Percentiles rank a stretch among this genome's conserved stretches.
Conservation (phyloP, 2,329 filamentous ascomycete genomes). For the Chaetothyriales sp. region DNA sequence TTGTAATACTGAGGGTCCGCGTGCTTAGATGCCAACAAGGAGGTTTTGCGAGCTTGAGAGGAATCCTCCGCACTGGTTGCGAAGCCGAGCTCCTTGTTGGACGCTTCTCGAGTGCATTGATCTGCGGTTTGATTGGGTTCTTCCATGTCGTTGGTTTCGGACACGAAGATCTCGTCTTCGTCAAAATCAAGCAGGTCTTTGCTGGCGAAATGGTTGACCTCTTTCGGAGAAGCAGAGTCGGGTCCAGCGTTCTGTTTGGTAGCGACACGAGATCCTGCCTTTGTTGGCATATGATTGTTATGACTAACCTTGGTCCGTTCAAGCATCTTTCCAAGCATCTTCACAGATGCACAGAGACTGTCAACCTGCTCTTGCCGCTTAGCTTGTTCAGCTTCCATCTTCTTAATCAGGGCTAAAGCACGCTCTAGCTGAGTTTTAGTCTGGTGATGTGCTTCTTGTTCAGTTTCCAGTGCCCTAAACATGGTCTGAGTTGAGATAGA, state of each 20-base stretch:
- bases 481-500: conserved; percentile 6
- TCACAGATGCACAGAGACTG: conserved; percentile 9
- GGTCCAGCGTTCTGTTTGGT: not conserved
- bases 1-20: not conserved
- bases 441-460: conserved; percentile 12
- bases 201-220: conserved; percentile 1
- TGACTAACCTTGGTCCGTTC: conserved; percentile 5
- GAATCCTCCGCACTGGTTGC: not conserved
- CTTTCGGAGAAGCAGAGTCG: conserved; percentile 3
- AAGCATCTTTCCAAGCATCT: conserved; percentile 10
- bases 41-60: not conserved
- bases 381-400: conserved; percentile 6
- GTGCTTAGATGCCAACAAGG: not conserved
- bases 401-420: not conserved
- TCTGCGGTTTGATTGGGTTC: not conserved
- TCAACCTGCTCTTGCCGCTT: conserved; percentile 6
- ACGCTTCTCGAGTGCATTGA: not conserved
- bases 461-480: conserved; percentile 9
- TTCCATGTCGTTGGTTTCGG: not conserved
- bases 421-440: conserved; percentile 8
- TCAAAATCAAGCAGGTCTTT: not conserved
- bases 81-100: not conserved
- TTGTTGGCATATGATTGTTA: not conserved
- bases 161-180: not conserved
- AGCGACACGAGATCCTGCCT: not conserved